These are phyloP conservation scores for Sporobolomyces pararoseus DNA, from an alignment of 768 basidiomycete genomes.

Conservation along the genomic window DNA sequence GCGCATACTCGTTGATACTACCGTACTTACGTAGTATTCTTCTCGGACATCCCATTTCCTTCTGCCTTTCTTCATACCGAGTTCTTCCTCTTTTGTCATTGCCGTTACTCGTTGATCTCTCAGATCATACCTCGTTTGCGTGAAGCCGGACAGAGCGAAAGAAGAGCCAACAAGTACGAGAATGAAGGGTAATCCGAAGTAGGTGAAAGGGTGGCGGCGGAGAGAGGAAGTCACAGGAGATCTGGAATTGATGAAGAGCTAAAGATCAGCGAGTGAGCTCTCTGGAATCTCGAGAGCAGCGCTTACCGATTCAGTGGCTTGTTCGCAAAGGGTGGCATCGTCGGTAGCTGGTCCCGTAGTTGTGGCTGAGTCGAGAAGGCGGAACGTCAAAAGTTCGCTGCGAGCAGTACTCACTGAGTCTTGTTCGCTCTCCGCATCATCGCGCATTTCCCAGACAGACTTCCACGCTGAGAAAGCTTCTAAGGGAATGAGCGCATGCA, in stretches of 20 bases:
- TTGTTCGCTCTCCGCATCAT: no score
- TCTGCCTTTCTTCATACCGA: conserved; percentile 64
- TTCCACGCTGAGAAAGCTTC: no score
- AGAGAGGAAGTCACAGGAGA: conserved; percentile 17
- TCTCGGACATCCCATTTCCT: conserved; percentile 88
- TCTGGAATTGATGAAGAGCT: neutral
- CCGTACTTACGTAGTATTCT: conserved; percentile 90
- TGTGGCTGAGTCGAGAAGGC: no score
- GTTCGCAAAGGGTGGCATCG: neutral
- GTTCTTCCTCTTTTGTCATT: conserved; percentile 74
- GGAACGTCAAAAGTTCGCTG: no score
- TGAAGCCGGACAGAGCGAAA: conserved; percentile 74
- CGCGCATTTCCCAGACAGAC: no score
- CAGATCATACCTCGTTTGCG: conserved; percentile 85
- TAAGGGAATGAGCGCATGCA: no score
- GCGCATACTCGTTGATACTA: no score
- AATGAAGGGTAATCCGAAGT: conserved; percentile 85
- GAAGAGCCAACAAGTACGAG: conserved; percentile 79
- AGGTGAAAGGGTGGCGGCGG: conserved; percentile 44
- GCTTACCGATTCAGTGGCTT: neutral
- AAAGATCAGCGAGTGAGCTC: neutral
- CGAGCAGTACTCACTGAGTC: no score
- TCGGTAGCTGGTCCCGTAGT: no score
- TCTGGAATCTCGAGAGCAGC: neutral
- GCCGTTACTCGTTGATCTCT: conserved; percentile 73